phyloP scores from a whole-genome alignment of 176 grass and related monocot genomes.

The Pharus latifolius region DNA sequence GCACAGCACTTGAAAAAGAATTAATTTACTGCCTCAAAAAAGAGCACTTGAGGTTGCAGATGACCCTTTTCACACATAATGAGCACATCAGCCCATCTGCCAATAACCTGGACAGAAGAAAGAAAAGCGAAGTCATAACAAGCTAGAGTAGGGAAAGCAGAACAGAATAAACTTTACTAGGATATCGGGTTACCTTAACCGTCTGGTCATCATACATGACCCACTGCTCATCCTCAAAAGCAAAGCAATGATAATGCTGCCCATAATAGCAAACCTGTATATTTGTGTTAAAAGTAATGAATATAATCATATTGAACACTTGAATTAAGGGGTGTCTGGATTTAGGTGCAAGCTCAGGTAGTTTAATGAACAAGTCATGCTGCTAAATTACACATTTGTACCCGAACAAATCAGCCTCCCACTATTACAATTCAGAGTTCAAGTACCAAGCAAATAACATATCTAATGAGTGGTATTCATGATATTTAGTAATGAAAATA shows the following conservation, averaged over 20 bases:
- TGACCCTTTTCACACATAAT: constrained; percentile 87
- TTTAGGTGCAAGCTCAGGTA: background rate
- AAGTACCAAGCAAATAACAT: background rate
- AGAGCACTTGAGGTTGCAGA: constrained; percentile 97
- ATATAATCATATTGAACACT: background rate
- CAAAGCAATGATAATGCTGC: constrained; percentile 99
- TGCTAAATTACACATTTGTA: background rate
- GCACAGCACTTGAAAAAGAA: constrained; percentile 12
- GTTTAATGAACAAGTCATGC: background rate
- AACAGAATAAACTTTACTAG: background rate
- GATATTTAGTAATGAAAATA: background rate
- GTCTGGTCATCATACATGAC: constrained; percentile 99
- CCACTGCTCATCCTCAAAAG: constrained; percentile 80
- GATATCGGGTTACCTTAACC: constrained; percentile 64
- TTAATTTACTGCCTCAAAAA: constrained; percentile 81
- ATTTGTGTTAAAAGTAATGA: constrained; percentile 8
- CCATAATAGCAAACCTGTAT: constrained; percentile 97
- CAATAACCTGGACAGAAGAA: constrained; percentile 54
- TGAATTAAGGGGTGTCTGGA: background rate
- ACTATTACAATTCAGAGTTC: background rate
- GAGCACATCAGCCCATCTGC: constrained; percentile 83
- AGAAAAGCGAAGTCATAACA: background rate
- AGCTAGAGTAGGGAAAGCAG: background rate
- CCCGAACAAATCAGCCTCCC: too few relatives aligned
- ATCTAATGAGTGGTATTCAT: background rate